Evolutionary conservation across 2,329 filamentous ascomycete species (phyloP).

Genomic region (Aspergillus sojae): DNA sequence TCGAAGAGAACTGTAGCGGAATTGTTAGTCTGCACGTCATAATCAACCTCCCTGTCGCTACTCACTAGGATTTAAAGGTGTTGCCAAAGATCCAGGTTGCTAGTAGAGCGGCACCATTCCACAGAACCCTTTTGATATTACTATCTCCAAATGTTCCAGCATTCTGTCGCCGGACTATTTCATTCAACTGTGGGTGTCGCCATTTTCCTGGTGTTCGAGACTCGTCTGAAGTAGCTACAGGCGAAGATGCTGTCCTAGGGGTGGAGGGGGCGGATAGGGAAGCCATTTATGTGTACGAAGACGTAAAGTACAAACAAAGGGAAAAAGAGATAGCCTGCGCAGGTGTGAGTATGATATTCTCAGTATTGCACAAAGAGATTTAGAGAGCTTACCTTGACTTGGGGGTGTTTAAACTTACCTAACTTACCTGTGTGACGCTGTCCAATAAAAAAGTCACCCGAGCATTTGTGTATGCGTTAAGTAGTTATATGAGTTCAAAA

Average conservation of each 20-base stretch:
- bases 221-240: slow-evolving; percentile 31
- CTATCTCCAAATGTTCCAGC: slow-evolving; percentile 76
- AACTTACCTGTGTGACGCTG: slow-evolving; percentile 15
- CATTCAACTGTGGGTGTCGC: slow-evolving; percentile 84
- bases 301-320: slow-evolving; percentile 3
- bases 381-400: slow-evolving; percentile 23
- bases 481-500: slow-evolving; percentile 3
- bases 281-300: slow-evolving; percentile 33
- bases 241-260: slow-evolving; percentile 35
- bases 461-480: slow-evolving; percentile 11
- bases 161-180: slow-evolving; percentile 81
- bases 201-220: slow-evolving; percentile 70
- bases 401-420: slow-evolving; percentile 15
- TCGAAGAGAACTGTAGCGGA: slow-evolving; percentile 36
- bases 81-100: slow-evolving; percentile 51
- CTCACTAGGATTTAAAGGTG: slow-evolving; percentile 42
- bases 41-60: slow-evolving; percentile 9
- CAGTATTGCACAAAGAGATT: slow-evolving; percentile 1
- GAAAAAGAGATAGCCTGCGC: not conserved
- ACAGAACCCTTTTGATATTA: slow-evolving; percentile 70
- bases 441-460: slow-evolving; percentile 1
- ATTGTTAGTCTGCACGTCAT: slow-evolving; percentile 16
- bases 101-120: slow-evolving; percentile 64
- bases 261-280: slow-evolving; percentile 45
- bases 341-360: slow-evolving; percentile 4